Conservation (phyloP, 2,329 filamentous ascomycete species). For the Penicillium sclerotigenum region DNA sequence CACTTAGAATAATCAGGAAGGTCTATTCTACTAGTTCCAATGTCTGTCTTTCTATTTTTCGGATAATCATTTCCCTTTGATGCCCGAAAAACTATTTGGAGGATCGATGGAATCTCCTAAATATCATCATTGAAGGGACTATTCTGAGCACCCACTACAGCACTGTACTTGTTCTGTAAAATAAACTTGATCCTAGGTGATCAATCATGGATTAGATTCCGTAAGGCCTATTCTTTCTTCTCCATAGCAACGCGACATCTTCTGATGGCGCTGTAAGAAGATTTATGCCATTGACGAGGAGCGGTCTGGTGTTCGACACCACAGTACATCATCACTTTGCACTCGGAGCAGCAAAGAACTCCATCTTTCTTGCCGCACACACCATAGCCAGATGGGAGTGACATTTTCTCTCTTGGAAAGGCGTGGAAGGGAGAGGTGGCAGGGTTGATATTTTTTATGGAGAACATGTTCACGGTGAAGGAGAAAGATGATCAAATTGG, state of each 20-base stretch:
- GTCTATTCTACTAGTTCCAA: too few relatives aligned
- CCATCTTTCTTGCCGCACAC: conserved; percentile 22
- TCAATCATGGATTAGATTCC: conserved; percentile 15
- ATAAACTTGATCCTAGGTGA: background rate
- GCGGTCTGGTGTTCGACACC: conserved; percentile 43
- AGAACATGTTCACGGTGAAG: background rate
- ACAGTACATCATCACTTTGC: conserved; percentile 49
- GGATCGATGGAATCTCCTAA: background rate
- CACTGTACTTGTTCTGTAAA: background rate
- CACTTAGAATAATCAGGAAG: background rate
- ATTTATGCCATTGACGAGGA: conserved; percentile 42
- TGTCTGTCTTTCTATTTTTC: too few relatives aligned
- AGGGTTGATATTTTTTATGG: background rate
- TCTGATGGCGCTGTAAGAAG: conserved; percentile 18
- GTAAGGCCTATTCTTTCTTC: conserved; percentile 39
- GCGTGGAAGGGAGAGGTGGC: background rate
- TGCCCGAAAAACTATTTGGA: background rate
- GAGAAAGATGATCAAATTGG: background rate
- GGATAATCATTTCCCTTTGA: background rate
- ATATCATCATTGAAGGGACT: background rate
- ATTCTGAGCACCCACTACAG: too few relatives aligned
- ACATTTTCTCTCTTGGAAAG: background rate
- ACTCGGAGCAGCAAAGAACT: conserved; percentile 37
- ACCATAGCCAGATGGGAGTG: conserved; percentile 19
- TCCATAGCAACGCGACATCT: conserved; percentile 24